phyloP scores from a whole-genome alignment of 768 basidiomycete genomes.

The Dendrothele bispora region DNA sequence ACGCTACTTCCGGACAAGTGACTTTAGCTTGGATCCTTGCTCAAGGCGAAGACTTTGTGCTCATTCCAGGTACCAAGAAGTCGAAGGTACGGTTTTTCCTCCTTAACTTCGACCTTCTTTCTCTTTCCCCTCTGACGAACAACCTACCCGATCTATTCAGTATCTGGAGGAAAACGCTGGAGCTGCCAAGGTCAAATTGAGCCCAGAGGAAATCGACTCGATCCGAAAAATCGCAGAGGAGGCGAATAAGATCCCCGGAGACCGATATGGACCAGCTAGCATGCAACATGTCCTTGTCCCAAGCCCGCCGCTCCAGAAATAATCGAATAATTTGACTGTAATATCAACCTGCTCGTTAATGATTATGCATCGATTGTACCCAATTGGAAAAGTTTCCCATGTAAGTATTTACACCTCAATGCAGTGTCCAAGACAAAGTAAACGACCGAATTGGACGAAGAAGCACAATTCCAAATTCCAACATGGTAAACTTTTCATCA shows the following conservation, averaged over 20 bases:
- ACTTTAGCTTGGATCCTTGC: slow-evolving; percentile 50
- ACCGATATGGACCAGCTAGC: not conserved
- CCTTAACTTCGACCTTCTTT: not conserved
- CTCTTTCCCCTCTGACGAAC: too few relatives aligned
- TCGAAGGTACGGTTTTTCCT: slow-evolving; percentile 22
- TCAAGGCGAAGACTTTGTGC: slow-evolving; percentile 40
- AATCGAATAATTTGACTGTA: too few relatives aligned
- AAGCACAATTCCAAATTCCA: too few relatives aligned
- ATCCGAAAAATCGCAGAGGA: slow-evolving; percentile 33
- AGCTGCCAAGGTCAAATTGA: slow-evolving; percentile 32
- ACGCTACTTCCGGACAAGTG: slow-evolving; percentile 45
- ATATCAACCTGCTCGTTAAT: too few relatives aligned
- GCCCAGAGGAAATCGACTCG: slow-evolving; percentile 33
- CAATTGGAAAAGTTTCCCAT: too few relatives aligned
- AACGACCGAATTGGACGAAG: too few relatives aligned
- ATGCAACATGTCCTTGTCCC: slow-evolving; percentile 1
- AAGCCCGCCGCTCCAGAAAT: slow-evolving; percentile 3
- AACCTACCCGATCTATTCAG: too few relatives aligned
- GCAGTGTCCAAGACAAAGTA: too few relatives aligned
- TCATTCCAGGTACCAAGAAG: slow-evolving; percentile 44
- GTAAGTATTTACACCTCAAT: too few relatives aligned
- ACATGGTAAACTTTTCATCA: too few relatives aligned
- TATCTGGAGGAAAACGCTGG: slow-evolving; percentile 47
- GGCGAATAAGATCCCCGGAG: slow-evolving; percentile 5
- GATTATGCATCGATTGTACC: too few relatives aligned